Base-by-base conservation (phyloP, 345 rosid species). In the Hirschfeldia incana region DNA sequence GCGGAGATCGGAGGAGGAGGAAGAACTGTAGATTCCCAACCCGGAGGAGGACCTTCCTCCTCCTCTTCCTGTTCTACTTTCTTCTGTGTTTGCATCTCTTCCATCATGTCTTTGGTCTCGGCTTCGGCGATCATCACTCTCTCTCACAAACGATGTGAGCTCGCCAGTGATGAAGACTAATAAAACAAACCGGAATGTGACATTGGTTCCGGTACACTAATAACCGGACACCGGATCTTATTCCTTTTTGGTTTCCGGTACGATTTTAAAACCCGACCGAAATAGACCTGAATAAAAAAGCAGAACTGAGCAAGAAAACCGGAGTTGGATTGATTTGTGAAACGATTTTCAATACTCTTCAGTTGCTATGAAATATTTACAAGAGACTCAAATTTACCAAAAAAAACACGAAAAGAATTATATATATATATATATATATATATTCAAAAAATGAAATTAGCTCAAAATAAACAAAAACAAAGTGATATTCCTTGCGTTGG, bases 21-120 rank as follows among this genome's bases (percentile, higher is more conserved):
- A 65, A 72, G 73, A 71, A 76, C 62, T 2, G 75, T 49, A 67
- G 84, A 73, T 61, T 81, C 84, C 84, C 81, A 81, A 61, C 84
- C 84, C 16, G 84, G 84, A 67, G 84, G 84, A 3, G 84, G 81
- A 60, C 84, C 84, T 76, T 76, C 84, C 21, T 80, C 80, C 6
- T 36, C 75, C 0, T 68, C 78, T 2, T 80, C 83, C 5, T 64
- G 75, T 8, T 16, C 72, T n/a, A 67, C 82, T 59, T 37, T 53
- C 51, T 39, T 72, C 49, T 42, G 67, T n/a, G 57, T 61, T 65
- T 73, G 64, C 2, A 12, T 58, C 7, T 49, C 57, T 21, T 79
- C 78, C 78, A 79, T 73, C 74, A 62, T 33, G 36, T 9, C 67
- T 65, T 42, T 66, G 51, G 70, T 73, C 74, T 62, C 64, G 36